Evolutionary conservation across 1,284 basidiomycete genomes (phyloP), one percentile per base, ranked within the genome.

Genomic region (Grifola frondosa): DNA sequence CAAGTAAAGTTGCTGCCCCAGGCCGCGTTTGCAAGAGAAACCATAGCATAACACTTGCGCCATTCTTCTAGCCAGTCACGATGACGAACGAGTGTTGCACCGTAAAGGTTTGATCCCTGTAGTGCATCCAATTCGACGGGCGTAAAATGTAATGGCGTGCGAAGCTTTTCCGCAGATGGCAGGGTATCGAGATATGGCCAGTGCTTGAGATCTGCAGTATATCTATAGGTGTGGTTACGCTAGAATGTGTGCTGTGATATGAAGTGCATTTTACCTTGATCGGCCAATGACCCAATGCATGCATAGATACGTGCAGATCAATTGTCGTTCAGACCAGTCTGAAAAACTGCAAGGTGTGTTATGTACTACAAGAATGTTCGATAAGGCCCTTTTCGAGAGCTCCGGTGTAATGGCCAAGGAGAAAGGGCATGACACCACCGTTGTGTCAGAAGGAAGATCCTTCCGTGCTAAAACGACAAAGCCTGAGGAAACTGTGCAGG

Each of bases 71-170:
- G 62, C 83, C 85, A 88, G 16, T 75, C 72, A 3, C 64, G 63
- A 48, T 73, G 65, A 6, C 87, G 75, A 52, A 89, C 84, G 4
- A 74, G 37, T 0, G 85, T 81, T 0, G 91, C 91, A 1, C 84
- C 81, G 49, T 80, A 78, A 1, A 96, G 57, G 58, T 94, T 94
- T 2, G 87, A 88, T 0, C 89, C 89, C 40, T 72, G 67, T 40
- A 95, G 75, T 10, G 82, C 60, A 8, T 77, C 72, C 7, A 83
- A 65, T 61, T 97, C 93, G 11, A 58, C 44, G 0, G 63, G 37
- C 0, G 75, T 75, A 59, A 89, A 96, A 54, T 88, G 81, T n/a
- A 91, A 68, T 0, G 91, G 78, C 0, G 91, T 94, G n/a, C 70
- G 67, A 2, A 94, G 71, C 37, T 71, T 68, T 3, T 72, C 64